Evolutionary conservation across 2,329 filamentous ascomycete genomes (phyloP).

Genomic region (Scytalidium lignicola): DNA sequence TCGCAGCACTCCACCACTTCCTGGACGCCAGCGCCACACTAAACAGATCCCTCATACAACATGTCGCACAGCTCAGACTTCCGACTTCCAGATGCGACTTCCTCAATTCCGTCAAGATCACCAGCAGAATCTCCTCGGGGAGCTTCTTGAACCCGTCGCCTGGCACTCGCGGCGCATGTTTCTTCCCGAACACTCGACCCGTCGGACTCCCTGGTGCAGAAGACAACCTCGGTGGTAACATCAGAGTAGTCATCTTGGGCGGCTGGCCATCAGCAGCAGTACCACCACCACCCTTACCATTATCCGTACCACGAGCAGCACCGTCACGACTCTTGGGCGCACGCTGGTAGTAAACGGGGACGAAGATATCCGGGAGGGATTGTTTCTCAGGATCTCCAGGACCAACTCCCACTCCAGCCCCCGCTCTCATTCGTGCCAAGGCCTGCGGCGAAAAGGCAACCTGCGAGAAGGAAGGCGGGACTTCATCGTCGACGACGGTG

Average conservation of each 20-base stretch:
- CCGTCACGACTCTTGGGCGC: background rate
- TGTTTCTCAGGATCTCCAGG: too few species aligned
- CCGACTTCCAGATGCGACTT: constrained; percentile 42
- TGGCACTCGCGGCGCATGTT: constrained; percentile 19
- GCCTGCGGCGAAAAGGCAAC: too few species aligned
- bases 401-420: too few species aligned
- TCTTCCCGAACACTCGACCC: background rate
- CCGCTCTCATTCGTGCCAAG: too few species aligned
- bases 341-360: background rate
- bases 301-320: too few species aligned
- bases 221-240: background rate
- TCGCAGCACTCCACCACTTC: constrained; percentile 47
- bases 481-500: too few species aligned
- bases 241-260: background rate
- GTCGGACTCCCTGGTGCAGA: background rate
- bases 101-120: constrained; percentile 51
- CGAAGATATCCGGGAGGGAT: background rate
- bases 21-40: constrained; percentile 44
- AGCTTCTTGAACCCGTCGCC: constrained; percentile 51
- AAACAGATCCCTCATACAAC: constrained; percentile 58
- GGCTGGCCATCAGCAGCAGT: background rate
- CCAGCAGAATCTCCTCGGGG: constrained; percentile 52
- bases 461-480: too few species aligned
- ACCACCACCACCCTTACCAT: too few species aligned
- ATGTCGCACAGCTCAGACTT: constrained; percentile 55